Base-by-base conservation (phyloP, 129 eudicot genomes). In the Lactuca saligna region DNA sequence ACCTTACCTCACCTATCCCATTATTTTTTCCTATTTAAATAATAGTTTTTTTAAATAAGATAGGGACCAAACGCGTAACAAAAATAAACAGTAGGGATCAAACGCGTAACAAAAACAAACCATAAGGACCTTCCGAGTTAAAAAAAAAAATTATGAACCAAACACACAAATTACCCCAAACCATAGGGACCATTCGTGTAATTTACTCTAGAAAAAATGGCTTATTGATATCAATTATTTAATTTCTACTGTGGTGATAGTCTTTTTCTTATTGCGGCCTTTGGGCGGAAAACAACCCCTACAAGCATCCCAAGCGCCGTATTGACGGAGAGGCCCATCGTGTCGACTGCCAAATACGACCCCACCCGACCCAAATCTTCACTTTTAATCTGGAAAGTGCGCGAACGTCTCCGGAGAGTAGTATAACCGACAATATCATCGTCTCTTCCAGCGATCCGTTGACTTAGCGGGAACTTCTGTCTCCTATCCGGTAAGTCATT, bases 301-400 rank as follows among this genome's bases (percentile, higher is more conserved):
- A 56, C 72, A 58, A 16, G 17, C 42, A 7, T 75, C 60, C 60
- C 44, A 75, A 75, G 17, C 79, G 78, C 70, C 72, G 14, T n/a
- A 25, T 51, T 13, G 53, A 50, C 69, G 15, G 29, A 39, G 42
- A 56, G 38, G 66, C n/a, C 42, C 48, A 58, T 57, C 66, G 16
- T 70, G 75, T 54, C 50, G 13, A 5, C 17, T 8, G 53, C 29
- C 29, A 25, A 25, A 25, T 25, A 25, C 37, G 63, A 3, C 63
- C 51, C 73, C 73, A 69, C 74, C 54, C 60, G 29, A 25, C 29
- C 29, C 29, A 25, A 57, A 31, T 17, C 66, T 58, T 70, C 34
- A 48, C 70, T 63, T 50, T 72, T 62, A 72, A 32, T 46, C 8
- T 33, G 33, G 44, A 46, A 48, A 34, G 49, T 48, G 48, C 33